Evolutionary conservation across 2,329 filamentous ascomycete species (phyloP), one percentile per base, ranked within the genome.

Genomic region (Epichloe gansuensis): DNA sequence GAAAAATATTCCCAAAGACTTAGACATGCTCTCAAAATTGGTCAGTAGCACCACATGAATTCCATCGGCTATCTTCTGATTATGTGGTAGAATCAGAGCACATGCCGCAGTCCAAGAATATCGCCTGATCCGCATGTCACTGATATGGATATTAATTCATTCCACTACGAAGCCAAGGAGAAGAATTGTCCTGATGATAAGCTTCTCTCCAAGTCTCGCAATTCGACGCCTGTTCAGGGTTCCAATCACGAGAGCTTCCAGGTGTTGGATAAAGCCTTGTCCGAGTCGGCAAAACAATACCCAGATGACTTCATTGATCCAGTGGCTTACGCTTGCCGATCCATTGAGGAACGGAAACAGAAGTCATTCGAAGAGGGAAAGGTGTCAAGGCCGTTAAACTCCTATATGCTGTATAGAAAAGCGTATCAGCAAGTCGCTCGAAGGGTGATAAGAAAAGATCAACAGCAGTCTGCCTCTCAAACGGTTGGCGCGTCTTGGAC

Each of bases 361-460:
- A 56, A 52, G 51, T 38, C 48, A 2, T 17, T 28, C 7, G 38
- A 54, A 17, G 50, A 54, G 15, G 76, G 78, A 2, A 77, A 76
- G 56, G 70, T 91, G 38, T 77, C 77, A 3, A 79, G 93, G 34
- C 91, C 93, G 3, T 95, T 96, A 85, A 98, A 98, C 67, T 91
- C 88, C 1, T 98, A 97, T 72, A 95, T 98, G 86, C 75, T 98
- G 49, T 98, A 98, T 67, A 85, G 93, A 43, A 95, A 93, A 59
- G 88, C 89, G 6, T 96, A 88, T 64, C 88, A 94, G 55, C 87
- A 93, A 56, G 78, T 90, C 35, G 88, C 88, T n/a, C 49, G 52
- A 54, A 95, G 95, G 68, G 75, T 80, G 50, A 88, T 83, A 75
- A 88, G 86, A 60, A 74, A 93, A 61, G 91, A 93, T 67, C 96